Evolutionary conservation across 805 yeast genomes (phyloP), one percentile per base, ranked within the genome.

Genomic region (Candida ficus): DNA sequence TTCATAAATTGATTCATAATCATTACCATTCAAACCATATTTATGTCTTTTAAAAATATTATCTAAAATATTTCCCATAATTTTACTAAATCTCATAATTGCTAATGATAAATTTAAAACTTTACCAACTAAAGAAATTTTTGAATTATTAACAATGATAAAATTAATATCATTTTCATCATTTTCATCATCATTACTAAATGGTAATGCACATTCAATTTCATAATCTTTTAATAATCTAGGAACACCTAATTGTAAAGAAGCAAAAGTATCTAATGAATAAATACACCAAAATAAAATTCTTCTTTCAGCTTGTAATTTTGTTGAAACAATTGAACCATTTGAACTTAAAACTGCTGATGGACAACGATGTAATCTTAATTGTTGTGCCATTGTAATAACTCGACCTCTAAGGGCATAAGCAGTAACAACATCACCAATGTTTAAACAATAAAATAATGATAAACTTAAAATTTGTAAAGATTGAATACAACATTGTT

Each of bases 131-230:
- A 83, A 67, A 12, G 80, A 72, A 29, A 80, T 67, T 49, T 68
- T 71, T 39, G 74, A 68, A 54, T 80, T 74, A 55, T 78, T 79
- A 43, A 80, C 75, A 26, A 77, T 71, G 47, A 78, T 71, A 47
- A 78, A 68, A 52, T 77, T 80, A 33, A 72, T 76, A 46, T 73
- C 72, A 33, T 63, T 58, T 21, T 71, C 75, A 29, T 62, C 67
- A 37, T 59, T 58, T 8, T 58, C 60, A 33, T 60, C 55, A 40
- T 67, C 71, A 43, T 64, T 73, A 37, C 66, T 70, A 25, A 83
- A 77, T 1, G 96, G 96, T 52, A 84, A 62, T 1, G 91, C 90
- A 67, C 95, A 87, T 58, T 87, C 95, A 37, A 88, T 78, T 57
- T 86, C 95, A 52, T 76, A 77, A 56, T 86, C 95, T 53, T 83